Evolutionary conservation across 208 protist genomes (phyloP).

Genomic region (Lotmaria passim): DNA sequence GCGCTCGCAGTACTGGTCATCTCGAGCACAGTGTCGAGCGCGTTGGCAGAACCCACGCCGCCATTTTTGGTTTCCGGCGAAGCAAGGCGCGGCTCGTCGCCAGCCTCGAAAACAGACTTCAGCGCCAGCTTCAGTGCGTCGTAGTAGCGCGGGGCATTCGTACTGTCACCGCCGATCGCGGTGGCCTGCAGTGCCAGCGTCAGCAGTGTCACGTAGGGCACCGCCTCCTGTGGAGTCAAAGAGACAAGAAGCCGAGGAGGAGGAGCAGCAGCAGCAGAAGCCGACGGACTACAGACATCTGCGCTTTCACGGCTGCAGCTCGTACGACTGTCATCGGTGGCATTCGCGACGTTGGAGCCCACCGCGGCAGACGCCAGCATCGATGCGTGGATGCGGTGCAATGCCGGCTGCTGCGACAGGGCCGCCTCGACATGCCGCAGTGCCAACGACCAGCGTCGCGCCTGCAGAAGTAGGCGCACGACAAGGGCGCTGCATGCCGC

Average conservation of each 20-base stretch:
- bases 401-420: conserved; percentile 26
- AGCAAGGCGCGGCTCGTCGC: neutral
- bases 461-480: conserved; percentile 55
- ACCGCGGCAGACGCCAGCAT: neutral
- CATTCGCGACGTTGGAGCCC: neutral
- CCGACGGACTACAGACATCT: too few species aligned
- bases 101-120: neutral
- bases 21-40: conserved; percentile 6
- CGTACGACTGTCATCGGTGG: too few species aligned
- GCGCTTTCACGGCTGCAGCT: too few species aligned
- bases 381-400: conserved; percentile 17
- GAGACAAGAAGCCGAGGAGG: neutral
- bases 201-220: conserved; percentile 43
- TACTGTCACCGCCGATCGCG: conserved; percentile 65
- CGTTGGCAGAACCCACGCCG: neutral
- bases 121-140: conserved; percentile 51
- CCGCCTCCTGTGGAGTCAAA: neutral
- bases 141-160: conserved; percentile 55
- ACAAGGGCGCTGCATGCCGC: conserved; percentile 43
- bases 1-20: neutral
- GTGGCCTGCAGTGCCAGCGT: conserved; percentile 61
- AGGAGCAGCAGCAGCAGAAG: too few species aligned
- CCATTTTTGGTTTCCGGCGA: neutral
- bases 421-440: conserved; percentile 54
- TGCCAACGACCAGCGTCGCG: conserved; percentile 67